A percentile compares a stretch with the other conserved stretches of the same genome.
Evolutionary conservation across 2,329 filamentous ascomycete species (phyloP).

Genomic region (Aureobasidium pullulans): DNA sequence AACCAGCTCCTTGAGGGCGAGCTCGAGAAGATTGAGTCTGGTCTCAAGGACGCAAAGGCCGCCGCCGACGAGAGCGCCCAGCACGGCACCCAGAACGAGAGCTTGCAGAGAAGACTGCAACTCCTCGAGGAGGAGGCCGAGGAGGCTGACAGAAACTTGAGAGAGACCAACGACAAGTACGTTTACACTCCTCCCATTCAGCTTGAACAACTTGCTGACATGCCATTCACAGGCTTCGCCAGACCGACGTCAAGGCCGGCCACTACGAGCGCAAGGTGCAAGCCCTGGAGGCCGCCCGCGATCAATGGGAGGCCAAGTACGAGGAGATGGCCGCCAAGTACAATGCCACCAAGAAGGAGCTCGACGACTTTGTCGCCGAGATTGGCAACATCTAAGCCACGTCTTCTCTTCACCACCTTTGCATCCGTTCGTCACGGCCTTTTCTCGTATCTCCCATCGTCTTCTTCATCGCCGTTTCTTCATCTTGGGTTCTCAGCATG

Average conservation of each 20-base stretch:
- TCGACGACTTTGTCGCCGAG: slow-evolving; percentile 83
- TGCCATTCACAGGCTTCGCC: slow-evolving; percentile 66
- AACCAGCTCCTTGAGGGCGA: slow-evolving; percentile 84
- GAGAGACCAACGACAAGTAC: slow-evolving; percentile 98
- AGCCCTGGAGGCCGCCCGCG: slow-evolving; percentile 82
- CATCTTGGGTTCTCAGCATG: slow-evolving; percentile 11
- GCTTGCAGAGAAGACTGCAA: slow-evolving; percentile 84
- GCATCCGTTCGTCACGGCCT: slow-evolving; percentile 1
- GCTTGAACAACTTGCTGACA: slow-evolving; percentile 3
- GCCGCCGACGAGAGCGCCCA: slow-evolving; percentile 72
- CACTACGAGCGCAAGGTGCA: slow-evolving; percentile 99
- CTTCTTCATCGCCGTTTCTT: slow-evolving; percentile 1
- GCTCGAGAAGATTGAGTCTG: slow-evolving; percentile 83
- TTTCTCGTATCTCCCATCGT: slow-evolving; percentile 8
- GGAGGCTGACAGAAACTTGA: slow-evolving; percentile 88
- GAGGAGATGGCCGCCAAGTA: slow-evolving; percentile 96
- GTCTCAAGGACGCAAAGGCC: slow-evolving; percentile 81
- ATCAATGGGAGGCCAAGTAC: slow-evolving; percentile 96
- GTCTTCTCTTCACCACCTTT: background rate
- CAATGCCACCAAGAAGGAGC: slow-evolving; percentile 72
- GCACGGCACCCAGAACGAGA: slow-evolving; percentile 84
- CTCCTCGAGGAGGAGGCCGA: slow-evolving; percentile 97
- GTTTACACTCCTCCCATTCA: slow-evolving; percentile 29
- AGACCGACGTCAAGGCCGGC: slow-evolving; percentile 98
- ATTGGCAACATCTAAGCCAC: slow-evolving; percentile 78